Conservation (phyloP, 148 eudicot genomes). For the Tetragonia tetragonoides region DNA sequence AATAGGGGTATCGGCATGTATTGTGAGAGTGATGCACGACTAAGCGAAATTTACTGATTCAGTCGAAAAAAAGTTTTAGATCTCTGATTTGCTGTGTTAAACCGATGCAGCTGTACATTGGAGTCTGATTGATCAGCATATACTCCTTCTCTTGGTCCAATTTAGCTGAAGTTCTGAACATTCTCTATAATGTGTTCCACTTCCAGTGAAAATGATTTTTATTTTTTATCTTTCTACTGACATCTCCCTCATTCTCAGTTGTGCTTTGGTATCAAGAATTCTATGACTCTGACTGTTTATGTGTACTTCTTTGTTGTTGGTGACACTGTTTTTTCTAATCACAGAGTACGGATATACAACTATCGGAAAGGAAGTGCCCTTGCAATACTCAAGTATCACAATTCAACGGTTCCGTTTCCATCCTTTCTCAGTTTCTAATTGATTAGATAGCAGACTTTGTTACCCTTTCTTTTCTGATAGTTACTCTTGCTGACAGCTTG, state of each 20-base stretch:
- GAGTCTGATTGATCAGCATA: background rate
- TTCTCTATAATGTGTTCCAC: no score
- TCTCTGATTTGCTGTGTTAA: no score
- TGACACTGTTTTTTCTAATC: slow-evolving; percentile 15
- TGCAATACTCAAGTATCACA: slow-evolving; percentile 87
- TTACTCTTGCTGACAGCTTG: background rate
- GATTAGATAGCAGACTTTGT: no score
- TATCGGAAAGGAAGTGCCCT: slow-evolving; percentile 80
- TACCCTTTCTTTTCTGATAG: background rate
- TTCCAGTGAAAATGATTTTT: background rate
- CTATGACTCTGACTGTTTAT: background rate
- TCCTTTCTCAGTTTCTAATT: background rate
- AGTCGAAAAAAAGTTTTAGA: background rate
- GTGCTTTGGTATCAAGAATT: background rate
- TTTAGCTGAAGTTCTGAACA: no score
- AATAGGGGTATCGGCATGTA: background rate
- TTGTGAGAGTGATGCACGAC: background rate
- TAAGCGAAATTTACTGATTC: background rate
- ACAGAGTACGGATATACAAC: slow-evolving; percentile 75
- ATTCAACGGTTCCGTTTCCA: slow-evolving; percentile 46
- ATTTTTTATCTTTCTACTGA: background rate
- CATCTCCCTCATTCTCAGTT: background rate
- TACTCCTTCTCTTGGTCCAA: background rate
- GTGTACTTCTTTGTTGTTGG: background rate
- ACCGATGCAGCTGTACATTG: background rate